Percentiles rank a stretch among this genome's conserved stretches.
These are phyloP conservation scores for Gossypium longicalyx DNA, from an alignment of 345 rosid genomes.

Conservation along the genomic window DNA sequence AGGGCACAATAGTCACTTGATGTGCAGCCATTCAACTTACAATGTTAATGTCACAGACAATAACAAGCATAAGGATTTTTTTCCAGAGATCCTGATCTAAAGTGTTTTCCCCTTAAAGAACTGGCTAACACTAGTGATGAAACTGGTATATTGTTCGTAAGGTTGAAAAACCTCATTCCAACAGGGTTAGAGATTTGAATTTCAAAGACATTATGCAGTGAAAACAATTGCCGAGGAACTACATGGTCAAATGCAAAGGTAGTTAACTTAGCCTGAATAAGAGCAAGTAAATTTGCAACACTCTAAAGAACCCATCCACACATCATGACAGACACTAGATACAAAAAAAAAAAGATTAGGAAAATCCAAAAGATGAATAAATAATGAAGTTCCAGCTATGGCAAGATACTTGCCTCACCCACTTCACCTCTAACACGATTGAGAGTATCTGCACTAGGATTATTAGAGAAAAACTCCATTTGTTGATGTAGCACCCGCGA, in stretches of 20 bases:
- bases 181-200: background rate
- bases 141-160: background rate
- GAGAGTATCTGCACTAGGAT: constrained; percentile 83
- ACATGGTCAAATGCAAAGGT: background rate
- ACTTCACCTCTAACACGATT: constrained; percentile 95
- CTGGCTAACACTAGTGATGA: background rate
- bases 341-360: background rate
- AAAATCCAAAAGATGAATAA: background rate
- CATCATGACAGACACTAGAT: background rate
- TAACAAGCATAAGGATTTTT: background rate
- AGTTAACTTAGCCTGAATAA: background rate
- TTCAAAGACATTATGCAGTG: background rate
- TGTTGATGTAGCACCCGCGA: constrained; percentile 98
- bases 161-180: constrained; percentile 2
- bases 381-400: background rate
- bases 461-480: constrained; percentile 96
- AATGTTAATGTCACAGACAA: background rate
- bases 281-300: background rate
- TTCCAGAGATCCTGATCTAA: background rate
- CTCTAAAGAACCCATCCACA: constrained; percentile 1
- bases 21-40: background rate
- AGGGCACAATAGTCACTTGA: constrained; percentile 5
- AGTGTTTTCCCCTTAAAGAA: background rate
- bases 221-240: background rate
- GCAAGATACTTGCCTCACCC: constrained; percentile 57